Conservation (phyloP, 192 early-diverging fungal species). For the Ambispora gerdemannii region DNA sequence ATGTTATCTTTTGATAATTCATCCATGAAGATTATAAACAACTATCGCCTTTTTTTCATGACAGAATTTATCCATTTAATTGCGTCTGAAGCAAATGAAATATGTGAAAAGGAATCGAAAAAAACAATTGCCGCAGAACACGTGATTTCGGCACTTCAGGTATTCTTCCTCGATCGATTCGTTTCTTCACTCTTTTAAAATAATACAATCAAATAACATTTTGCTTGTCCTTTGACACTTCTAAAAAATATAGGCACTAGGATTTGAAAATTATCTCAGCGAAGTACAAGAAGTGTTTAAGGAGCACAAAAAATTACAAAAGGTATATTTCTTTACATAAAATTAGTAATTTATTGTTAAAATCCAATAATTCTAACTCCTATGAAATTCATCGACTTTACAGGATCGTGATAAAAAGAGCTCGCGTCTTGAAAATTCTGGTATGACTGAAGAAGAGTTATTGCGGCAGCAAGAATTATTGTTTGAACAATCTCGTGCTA, state of each 20-base stretch:
- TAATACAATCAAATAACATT: too few species aligned
- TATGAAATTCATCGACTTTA: background rate
- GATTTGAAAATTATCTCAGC: constrained; percentile 86
- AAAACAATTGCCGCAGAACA: constrained; percentile 99
- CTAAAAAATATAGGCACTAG: constrained; percentile 56
- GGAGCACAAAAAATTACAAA: constrained; percentile 85
- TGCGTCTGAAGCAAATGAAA: constrained; percentile 91
- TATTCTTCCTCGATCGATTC: too few species aligned
- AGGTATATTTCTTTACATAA: constrained; percentile 41
- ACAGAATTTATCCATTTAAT: constrained; percentile 95
- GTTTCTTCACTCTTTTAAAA: too few species aligned
- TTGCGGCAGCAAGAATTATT: constrained; percentile 78
- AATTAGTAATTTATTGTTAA: background rate
- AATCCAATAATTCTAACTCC: constrained; percentile 9
- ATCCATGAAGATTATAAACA: background rate
- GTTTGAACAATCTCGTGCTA: constrained; percentile 82
- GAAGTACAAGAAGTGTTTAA: constrained; percentile 86
- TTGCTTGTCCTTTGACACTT: too few species aligned
- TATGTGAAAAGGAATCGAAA: constrained; percentile 92
- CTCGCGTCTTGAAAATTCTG: constrained; percentile 72
- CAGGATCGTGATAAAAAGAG: constrained; percentile 82
- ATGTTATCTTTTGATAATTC: background rate
- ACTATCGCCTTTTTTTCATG: background rate
- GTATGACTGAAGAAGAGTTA: constrained; percentile 83
- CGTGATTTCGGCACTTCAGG: constrained; percentile 82